These are phyloP conservation scores for Paulownia fortunei DNA, from an alignment of 257 asterid genomes.

Conservation along the genomic window DNA sequence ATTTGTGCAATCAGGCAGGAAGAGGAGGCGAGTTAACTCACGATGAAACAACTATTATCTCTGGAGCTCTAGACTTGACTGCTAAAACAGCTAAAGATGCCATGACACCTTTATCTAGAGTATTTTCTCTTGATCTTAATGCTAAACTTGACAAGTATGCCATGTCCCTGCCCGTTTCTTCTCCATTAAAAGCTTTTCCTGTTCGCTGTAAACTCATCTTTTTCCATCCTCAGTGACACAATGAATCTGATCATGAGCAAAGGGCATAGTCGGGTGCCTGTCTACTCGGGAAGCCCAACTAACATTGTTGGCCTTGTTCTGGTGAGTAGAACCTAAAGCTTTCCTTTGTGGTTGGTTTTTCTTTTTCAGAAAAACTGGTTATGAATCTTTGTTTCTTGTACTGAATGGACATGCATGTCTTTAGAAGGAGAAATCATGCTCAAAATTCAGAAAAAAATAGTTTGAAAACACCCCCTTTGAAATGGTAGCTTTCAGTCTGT, in stretches of 20 bases:
- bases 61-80: constrained; percentile 79
- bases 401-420: not conserved
- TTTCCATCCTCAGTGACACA: constrained; percentile 50
- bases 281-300: constrained; percentile 42
- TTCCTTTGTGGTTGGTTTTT: not conserved
- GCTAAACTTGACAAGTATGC: constrained; percentile 68
- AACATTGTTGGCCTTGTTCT: constrained; percentile 62
- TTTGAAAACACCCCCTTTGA: not conserved
- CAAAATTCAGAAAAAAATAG: not conserved
- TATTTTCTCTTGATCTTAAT: constrained; percentile 68
- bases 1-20: constrained; percentile 61
- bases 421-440: constrained; percentile 1
- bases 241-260: constrained; percentile 49
- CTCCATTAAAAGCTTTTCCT: not conserved
- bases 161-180: not conserved
- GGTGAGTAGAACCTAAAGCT: constrained; percentile 33
- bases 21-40: constrained; percentile 76
- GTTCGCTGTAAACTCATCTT: constrained; percentile 12
- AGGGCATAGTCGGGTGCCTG: constrained; percentile 62
- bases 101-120: constrained; percentile 67
- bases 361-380: not conserved
- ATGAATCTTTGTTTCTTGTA: not conserved
- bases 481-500: not conserved
- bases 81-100: constrained; percentile 79
- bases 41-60: constrained; percentile 71